Evolutionary conservation across 1,284 basidiomycete genomes (phyloP).

Genomic region (Ustilago trichophora): DNA sequence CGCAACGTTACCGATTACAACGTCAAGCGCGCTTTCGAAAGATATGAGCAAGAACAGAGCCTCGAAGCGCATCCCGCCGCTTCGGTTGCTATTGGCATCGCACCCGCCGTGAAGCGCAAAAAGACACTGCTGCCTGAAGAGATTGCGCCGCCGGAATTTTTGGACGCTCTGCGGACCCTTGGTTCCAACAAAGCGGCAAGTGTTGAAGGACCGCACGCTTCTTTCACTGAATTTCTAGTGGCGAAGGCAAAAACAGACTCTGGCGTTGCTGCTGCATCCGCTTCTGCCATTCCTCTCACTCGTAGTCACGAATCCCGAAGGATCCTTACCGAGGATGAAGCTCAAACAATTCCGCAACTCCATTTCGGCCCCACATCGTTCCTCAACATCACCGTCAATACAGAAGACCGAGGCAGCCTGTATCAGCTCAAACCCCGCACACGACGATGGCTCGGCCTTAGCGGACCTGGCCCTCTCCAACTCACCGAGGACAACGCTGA

Average conservation of each 20-base stretch:
- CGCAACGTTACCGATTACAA: slow-evolving; percentile 37
- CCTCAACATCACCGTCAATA: slow-evolving; percentile 10
- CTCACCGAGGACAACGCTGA: not conserved
- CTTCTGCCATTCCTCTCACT: not conserved
- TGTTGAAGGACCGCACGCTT: too few relatives aligned
- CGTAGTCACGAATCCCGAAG: not conserved
- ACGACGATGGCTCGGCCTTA: slow-evolving; percentile 15
- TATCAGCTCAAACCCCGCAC: slow-evolving; percentile 13
- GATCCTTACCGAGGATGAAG: slow-evolving; percentile 13
- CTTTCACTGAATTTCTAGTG: slow-evolving; percentile 19
- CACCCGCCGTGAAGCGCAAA: not conserved
- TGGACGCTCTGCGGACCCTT: slow-evolving; percentile 16
- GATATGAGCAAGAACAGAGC: slow-evolving; percentile 1
- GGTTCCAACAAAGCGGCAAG: not conserved
- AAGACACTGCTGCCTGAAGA: slow-evolving; percentile 6
- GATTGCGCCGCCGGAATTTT: slow-evolving; percentile 8
- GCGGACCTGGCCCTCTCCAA: not conserved
- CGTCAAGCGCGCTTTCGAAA: slow-evolving; percentile 20
- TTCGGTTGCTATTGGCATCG: not conserved
- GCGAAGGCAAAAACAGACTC: slow-evolving; percentile 1
- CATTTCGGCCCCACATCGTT: not conserved
- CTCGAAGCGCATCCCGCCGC: not conserved
- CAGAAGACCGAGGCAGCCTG: slow-evolving; percentile 2
- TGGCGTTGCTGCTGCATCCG: not conserved
- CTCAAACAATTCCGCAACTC: not conserved